Conservation (phyloP, 306 rosid genomes). For the Cicer arietinum region DNA sequence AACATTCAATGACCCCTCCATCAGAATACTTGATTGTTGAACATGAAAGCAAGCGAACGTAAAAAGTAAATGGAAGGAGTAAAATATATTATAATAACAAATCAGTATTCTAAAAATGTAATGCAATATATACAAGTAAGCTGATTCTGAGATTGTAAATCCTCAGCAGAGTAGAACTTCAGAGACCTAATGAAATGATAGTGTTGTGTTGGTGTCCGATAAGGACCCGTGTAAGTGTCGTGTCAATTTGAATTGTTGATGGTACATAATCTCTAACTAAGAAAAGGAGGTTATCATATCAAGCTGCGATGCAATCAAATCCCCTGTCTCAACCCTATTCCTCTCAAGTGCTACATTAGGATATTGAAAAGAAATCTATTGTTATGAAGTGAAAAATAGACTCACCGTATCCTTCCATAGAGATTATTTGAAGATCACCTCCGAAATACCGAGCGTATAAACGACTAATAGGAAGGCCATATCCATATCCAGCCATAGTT, state of each 20-base stretch:
- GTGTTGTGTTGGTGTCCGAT: constrained; percentile 4
- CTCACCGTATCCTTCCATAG: constrained; percentile 99
- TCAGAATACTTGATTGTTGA: not conserved
- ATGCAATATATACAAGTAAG: not conserved
- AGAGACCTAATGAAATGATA: not conserved
- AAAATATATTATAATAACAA: too few species aligned
- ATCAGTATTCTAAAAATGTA: not conserved
- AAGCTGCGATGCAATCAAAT: too few species aligned
- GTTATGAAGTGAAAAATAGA: constrained; percentile 9
- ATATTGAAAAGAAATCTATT: constrained; percentile 3
- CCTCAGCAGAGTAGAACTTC: too few species aligned
- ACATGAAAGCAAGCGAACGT: not conserved
- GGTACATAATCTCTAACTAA: not conserved
- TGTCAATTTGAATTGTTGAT: too few species aligned
- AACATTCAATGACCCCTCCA: constrained; percentile 4
- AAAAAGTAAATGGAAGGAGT: too few species aligned
- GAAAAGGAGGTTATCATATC: not conserved
- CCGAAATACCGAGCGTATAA: constrained; percentile 88
- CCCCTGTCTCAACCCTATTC: too few species aligned
- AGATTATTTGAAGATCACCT: constrained; percentile 91
- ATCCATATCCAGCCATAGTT: constrained; percentile 91
- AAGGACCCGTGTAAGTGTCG: too few species aligned
- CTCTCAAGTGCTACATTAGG: not conserved
- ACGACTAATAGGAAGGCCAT: constrained; percentile 89
- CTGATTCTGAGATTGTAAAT: not conserved